Evolutionary conservation across 2,329 filamentous ascomycete species (phyloP).

Genomic region (Sporothrix inflata): DNA sequence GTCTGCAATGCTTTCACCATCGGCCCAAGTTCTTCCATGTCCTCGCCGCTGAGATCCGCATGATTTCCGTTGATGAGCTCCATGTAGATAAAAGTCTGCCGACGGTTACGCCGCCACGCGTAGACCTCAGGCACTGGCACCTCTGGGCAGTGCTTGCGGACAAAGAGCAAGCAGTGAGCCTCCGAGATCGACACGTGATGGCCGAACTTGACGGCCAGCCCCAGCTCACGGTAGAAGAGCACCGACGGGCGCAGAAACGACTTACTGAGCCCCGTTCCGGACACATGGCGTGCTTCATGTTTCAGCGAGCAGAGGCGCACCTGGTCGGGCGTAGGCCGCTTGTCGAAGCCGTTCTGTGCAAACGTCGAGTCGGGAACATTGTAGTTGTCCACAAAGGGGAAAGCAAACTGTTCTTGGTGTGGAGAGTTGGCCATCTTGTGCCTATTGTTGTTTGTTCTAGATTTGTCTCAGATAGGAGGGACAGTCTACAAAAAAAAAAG

Average conservation of each 20-base stretch:
- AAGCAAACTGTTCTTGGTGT: background rate
- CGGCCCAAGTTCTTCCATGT: background rate
- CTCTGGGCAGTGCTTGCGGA: conserved; percentile 25
- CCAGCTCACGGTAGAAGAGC: conserved; percentile 26
- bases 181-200: conserved; percentile 36
- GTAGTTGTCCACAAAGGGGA: conserved; percentile 27
- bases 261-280: background rate
- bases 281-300: background rate
- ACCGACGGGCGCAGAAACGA: conserved; percentile 11
- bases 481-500: no score
- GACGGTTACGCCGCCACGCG: conserved; percentile 34
- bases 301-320: background rate
- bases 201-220: conserved; percentile 42
- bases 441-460: background rate
- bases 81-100: conserved; percentile 40
- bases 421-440: background rate
- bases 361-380: conserved; percentile 18
- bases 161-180: conserved; percentile 33
- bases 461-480: background rate
- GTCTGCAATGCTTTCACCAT: background rate
- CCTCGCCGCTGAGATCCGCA: conserved; percentile 18
- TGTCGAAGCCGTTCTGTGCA: background rate
- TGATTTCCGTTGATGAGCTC: conserved; percentile 34
- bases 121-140: conserved; percentile 36
- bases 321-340: conserved; percentile 22